phyloP scores from a whole-genome alignment of 495 filamentous ascomycete species.

The Aspergillus steynii region DNA sequence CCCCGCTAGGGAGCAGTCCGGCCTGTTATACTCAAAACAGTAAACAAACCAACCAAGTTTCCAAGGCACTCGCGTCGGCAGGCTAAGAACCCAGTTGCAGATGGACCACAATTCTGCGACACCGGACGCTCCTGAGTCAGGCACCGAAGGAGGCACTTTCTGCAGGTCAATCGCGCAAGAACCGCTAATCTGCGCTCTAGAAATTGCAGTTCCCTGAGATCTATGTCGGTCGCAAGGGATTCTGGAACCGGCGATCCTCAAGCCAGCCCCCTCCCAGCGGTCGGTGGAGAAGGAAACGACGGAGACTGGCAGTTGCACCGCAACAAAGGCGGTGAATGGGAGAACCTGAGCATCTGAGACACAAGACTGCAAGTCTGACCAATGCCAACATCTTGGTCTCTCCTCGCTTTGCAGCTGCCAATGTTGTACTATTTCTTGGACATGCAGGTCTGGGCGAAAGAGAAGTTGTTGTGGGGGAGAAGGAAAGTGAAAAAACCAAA shows the following conservation, averaged over 20 bases:
- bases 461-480: too few species aligned
- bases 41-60: background rate
- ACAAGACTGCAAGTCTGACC: background rate
- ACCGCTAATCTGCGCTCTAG: background rate
- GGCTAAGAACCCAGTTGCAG: background rate
- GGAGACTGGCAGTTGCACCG: background rate
- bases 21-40: background rate
- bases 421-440: too few species aligned
- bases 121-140: background rate
- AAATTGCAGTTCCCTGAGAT: background rate
- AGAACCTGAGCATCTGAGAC: constrained; percentile 3
- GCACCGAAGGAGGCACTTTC: background rate
- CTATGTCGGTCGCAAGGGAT: background rate
- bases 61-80: background rate
- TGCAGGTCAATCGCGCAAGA: background rate
- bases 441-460: too few species aligned
- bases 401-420: too few species aligned
- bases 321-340: constrained; percentile 2
- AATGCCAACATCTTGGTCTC: background rate
- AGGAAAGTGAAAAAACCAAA: background rate
- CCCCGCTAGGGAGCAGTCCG: background rate
- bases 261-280: constrained; percentile 2
- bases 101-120: background rate
- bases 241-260: constrained; percentile 1
- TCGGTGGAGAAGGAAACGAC: constrained; percentile 2